A percentile compares a stretch with the other conserved stretches of the same genome.
Conservation (phyloP, 2,329 filamentous ascomycete species). For the Elsinoe fawcettii region DNA sequence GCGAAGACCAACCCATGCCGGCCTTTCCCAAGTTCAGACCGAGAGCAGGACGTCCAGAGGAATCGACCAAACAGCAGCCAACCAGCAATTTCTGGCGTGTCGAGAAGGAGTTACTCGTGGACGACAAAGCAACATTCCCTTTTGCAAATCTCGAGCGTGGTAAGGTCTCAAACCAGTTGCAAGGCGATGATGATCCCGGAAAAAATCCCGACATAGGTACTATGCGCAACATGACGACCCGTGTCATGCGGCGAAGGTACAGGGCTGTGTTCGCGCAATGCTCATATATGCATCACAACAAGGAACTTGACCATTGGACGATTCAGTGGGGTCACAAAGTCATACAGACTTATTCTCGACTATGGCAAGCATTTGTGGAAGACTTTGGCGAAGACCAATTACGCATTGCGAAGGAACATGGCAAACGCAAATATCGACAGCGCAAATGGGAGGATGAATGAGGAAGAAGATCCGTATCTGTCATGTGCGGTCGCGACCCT, state of each 20-base stretch:
- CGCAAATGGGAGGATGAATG: background rate
- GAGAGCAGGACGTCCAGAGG: background rate
- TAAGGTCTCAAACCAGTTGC: background rate
- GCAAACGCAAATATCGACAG: background rate
- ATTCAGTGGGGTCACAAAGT: conserved; percentile 28
- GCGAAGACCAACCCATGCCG: conserved; percentile 23
- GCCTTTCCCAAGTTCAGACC: background rate
- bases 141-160: background rate
- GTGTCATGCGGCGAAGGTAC: conserved; percentile 42
- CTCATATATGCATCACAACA: conserved; percentile 36
- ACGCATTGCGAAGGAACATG: background rate
- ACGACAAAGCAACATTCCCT: background rate
- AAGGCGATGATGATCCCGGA: background rate
- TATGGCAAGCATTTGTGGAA: background rate
- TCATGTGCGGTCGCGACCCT: too few relatives aligned
- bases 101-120: background rate
- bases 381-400: background rate
- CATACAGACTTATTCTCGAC: background rate
- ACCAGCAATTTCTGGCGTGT: background rate
- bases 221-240: conserved; percentile 27
- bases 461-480: too few relatives aligned
- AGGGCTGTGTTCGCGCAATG: conserved; percentile 34
- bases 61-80: background rate
- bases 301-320: conserved; percentile 25
- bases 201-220: background rate